Evolutionary conservation across 2,329 filamentous ascomycete species (phyloP), one percentile per base, ranked within the genome.

Genomic region (Colletotrichum coccodes): DNA sequence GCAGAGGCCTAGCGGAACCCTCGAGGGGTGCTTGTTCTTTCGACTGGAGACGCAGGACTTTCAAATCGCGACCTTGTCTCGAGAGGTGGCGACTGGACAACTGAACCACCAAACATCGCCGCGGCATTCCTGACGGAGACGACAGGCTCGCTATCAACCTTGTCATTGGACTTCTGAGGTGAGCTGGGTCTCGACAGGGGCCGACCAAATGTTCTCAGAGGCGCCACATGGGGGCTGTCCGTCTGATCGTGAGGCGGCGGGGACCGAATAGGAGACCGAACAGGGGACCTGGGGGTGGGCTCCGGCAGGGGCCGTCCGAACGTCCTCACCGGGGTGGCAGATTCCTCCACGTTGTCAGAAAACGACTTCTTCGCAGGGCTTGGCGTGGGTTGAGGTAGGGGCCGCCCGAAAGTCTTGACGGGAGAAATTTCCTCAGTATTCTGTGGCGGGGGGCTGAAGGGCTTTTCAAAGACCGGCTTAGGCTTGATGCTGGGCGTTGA

Each of bases 241-340:
- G 28, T 16, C 5, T 61, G 57, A 30, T 69, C 66, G n/a, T 66
- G 40, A 7, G 60, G 53, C 18, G 61, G 56, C 18, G 66, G 61
- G 7, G 66, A 69, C 16, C 66, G 46, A 28, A 68, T 21, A 26
- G 65, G 46, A 59, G 65, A 68, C 21, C 65, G 40, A 7, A 60
- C 28, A 14, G 62, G 56, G 23, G 66, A 69, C n/a, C 56, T 66
- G 4, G 42, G 60, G 8, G 57, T 65, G 30, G 8, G 73, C 23
- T 78, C 75, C 5, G 77, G 76, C 40, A 79, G 67, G 12, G 75
- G 58, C 1, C 75, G 75, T 34, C 79, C 78, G 18, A 73, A 73
- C 42, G 74, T 71, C 72, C 82, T 84, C 23, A 76, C 72, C 2
- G 84, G 83, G 58, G 74, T 74, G 65, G 78, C 52, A 50, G 74